Evolutionary conservation across 257 asterid species (phyloP), one percentile per base, ranked within the genome.

Genomic region (Solanum medicagineum): DNA sequence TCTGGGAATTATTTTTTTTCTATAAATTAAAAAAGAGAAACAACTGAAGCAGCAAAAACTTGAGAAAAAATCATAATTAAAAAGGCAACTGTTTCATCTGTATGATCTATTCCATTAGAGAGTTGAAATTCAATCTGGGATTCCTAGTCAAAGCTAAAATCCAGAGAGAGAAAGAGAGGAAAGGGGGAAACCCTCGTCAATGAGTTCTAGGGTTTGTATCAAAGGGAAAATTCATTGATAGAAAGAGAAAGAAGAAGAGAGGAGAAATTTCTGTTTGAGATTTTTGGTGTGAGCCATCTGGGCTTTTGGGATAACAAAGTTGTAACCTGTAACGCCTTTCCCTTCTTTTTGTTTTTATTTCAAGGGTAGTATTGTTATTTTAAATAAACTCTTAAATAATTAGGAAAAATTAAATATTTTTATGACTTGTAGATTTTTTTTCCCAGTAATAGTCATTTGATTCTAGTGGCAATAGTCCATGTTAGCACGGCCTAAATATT

Each of bases 201-300:
- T 59, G 19, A n/a, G 60, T 66, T 68, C 81, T 69, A 84, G 86
- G 86, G 86, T 84, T 83, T 84, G 68, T 68, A 44, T 66, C 17
- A 29, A 68, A 49, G 68, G 81, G 69, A 32, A 75, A 53, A 84
- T n/a, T 69, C 86, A 84, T 84, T 69, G 69, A 75, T 62, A 13
- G 62, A 53, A 44, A 57, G 69, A 20, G 62, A 53, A 44, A 57
- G 69, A 20, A 51, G 63, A 47, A 53, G 85, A 83, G 51, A 16
- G 7, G 62, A 22, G 62, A 68, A 47, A 5, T 60, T 49, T 45
- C 32, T 29, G 63, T 66, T 75, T 65, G 66, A 65, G 68, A 83
- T 66, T 65, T 81, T 83, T 82, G 77, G 55, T 24, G 60, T 49
- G 60, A 75, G 13, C 12, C 81, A 74, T 74, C 42, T 47, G 59